Evolutionary conservation across 495 filamentous ascomycete species (phyloP).

Genomic region (Emericellopsis terricola): DNA sequence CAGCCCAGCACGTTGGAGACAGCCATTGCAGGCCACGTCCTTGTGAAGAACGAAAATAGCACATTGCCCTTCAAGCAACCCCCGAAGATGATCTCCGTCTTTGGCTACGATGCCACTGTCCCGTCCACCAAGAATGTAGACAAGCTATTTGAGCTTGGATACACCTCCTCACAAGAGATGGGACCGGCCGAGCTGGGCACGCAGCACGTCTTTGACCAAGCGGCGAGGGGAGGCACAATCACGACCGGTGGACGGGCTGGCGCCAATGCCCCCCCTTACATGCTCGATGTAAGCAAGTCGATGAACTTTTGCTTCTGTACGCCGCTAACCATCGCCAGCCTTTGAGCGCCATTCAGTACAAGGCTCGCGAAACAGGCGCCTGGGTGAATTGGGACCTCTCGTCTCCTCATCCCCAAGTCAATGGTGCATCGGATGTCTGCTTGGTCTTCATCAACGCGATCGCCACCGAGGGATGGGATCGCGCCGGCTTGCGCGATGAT

Average conservation of each 20-base stretch:
- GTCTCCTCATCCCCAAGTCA: conserved; percentile 17
- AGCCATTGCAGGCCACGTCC: conserved; percentile 37
- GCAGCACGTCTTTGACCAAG: conserved; percentile 12
- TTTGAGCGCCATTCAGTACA: conserved; percentile 36
- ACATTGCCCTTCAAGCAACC: conserved; percentile 35
- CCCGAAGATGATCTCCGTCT: conserved; percentile 28
- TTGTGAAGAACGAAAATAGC: conserved; percentile 41
- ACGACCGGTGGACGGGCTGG: conserved; percentile 42
- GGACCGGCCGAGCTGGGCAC: conserved; percentile 12
- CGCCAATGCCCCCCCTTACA: conserved; percentile 31
- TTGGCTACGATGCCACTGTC: conserved; percentile 28
- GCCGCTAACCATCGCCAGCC: conserved; percentile 16
- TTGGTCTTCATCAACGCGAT: conserved; percentile 45
- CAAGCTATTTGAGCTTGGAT: conserved; percentile 12
- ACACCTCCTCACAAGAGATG: conserved; percentile 14
- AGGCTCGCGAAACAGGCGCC: conserved; percentile 35
- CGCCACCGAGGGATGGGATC: conserved; percentile 35
- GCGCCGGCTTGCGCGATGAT: conserved; percentile 21
- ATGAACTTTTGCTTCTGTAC: no score
- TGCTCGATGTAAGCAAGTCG: conserved; percentile 8
- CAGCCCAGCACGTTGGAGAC: conserved; percentile 23
- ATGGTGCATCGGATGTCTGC: conserved; percentile 42
- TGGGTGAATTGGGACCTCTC: conserved; percentile 30
- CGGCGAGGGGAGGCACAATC: conserved; percentile 29
- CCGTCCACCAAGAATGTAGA: conserved; percentile 15